Evolutionary conservation across 2,329 filamentous ascomycete genomes (phyloP).

Genomic region (Catunica adiposa): DNA sequence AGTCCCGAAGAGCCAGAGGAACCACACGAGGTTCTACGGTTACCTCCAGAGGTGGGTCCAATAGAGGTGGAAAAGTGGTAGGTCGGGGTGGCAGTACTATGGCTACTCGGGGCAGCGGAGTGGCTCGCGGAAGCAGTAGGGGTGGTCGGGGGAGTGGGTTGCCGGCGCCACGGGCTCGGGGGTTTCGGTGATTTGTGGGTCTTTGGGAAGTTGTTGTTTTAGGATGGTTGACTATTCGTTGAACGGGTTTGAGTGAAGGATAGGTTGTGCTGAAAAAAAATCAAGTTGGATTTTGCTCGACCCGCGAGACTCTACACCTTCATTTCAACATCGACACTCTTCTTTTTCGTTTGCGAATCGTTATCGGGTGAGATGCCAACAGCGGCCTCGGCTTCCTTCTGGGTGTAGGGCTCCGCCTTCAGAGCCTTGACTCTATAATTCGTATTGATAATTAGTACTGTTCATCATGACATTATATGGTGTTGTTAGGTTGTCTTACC

Average conservation of each 20-base stretch:
- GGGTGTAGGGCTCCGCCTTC: conserved; percentile 69
- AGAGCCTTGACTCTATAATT: conserved; percentile 56
- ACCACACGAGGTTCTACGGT: conserved; percentile 25
- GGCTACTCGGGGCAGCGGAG: conserved; percentile 11
- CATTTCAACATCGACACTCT: conserved; percentile 22
- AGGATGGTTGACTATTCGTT: neutral
- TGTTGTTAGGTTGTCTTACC: conserved; percentile 29
- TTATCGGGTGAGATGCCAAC: conserved; percentile 58
- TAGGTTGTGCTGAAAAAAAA: neutral
- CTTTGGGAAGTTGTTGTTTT: neutral
- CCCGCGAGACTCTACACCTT: conserved; percentile 17
- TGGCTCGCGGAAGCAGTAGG: conserved; percentile 18
- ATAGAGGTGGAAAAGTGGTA: conserved; percentile 16
- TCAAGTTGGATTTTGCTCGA: neutral
- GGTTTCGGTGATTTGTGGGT: conserved; percentile 18
- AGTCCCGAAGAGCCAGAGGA: conserved; percentile 19
- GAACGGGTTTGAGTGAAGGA: too few relatives aligned
- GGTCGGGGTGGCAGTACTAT: conserved; percentile 3
- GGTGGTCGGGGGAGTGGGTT: conserved; percentile 15
- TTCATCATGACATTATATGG: neutral
- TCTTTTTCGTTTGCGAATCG: conserved; percentile 18
- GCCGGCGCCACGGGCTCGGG: conserved; percentile 29
- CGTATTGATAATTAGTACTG: conserved; percentile 9
- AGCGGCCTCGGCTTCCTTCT: conserved; percentile 71
- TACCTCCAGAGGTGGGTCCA: conserved; percentile 2